Percentiles rank a stretch among this genome's conserved stretches.
Conservation (phyloP, 78 protist species). For the Tieghemostelium lacteum region DNA sequence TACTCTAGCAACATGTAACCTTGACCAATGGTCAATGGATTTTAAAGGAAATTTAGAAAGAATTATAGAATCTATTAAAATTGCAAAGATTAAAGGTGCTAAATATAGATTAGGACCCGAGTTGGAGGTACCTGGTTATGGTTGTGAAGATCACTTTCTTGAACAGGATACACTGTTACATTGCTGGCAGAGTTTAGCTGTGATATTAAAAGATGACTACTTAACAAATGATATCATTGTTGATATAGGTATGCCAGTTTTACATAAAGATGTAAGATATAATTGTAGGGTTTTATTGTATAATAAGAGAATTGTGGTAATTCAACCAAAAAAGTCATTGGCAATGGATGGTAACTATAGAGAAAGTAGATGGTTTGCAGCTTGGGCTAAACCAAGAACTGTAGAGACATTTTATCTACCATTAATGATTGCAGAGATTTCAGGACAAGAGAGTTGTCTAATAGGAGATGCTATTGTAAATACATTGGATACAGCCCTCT, state of each 20-base stretch:
- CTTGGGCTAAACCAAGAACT: slow-evolving; percentile 69
- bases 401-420: slow-evolving; percentile 79
- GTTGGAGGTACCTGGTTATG: slow-evolving; percentile 85
- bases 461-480: slow-evolving; percentile 85
- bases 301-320: slow-evolving; percentile 67
- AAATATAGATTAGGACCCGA: slow-evolving; percentile 83
- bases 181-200: slow-evolving; percentile 79
- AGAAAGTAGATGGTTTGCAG: slow-evolving; percentile 89
- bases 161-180: slow-evolving; percentile 90
- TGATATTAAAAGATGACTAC: slow-evolving; percentile 4
- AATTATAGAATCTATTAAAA: slow-evolving; percentile 54
- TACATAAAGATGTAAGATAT: slow-evolving; percentile 85
- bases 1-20: slow-evolving; percentile 90
- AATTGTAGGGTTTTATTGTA: slow-evolving; percentile 86
- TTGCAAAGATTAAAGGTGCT: slow-evolving; percentile 72
- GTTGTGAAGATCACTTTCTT: slow-evolving; percentile 89
- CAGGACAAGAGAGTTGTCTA: slow-evolving; percentile 60
- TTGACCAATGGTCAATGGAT: slow-evolving; percentile 94
- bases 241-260: slow-evolving; percentile 91
- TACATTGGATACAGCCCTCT: slow-evolving; percentile 57
- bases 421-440: slow-evolving; percentile 1
- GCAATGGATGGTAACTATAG: slow-evolving; percentile 95
- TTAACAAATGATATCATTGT: slow-evolving; percentile 81
- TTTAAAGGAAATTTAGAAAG: slow-evolving; percentile 87
- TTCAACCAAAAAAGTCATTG: slow-evolving; percentile 90